Evolutionary conservation across 1,139 yeast species (phyloP).

Genomic region (Saccharomyces hybrid): DNA sequence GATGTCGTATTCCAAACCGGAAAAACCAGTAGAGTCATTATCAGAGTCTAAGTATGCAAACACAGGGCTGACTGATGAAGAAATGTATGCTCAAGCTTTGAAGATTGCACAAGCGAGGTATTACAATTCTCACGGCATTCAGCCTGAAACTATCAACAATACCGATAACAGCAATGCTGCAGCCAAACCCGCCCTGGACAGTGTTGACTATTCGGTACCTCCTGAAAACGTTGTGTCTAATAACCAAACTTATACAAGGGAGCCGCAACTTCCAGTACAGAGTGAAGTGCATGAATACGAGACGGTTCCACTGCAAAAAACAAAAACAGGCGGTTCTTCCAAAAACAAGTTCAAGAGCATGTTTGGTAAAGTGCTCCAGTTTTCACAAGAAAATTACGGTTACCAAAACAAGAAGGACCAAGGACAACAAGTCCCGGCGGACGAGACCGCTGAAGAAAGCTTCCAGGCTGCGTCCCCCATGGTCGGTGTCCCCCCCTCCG

Average conservation of each 20-base stretch:
- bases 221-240: neutral
- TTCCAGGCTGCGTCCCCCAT: neutral
- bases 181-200: neutral
- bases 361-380: constrained; percentile 26
- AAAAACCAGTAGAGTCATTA: neutral
- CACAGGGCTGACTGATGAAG: constrained; percentile 23
- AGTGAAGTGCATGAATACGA: neutral
- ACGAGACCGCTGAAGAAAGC: neutral
- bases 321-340: constrained; percentile 3
- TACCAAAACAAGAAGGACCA: constrained; percentile 23
- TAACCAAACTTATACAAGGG: neutral
- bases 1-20: neutral
- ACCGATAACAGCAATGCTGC: neutral
- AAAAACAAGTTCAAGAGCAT: constrained; percentile 21
- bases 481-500: constrained; percentile 8
- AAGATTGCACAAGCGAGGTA: constrained; percentile 29
- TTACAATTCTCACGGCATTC: constrained; percentile 9
- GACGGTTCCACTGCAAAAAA: neutral
- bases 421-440: neutral
- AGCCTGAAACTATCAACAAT: neutral
- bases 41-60: constrained; percentile 4
- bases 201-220: neutral
- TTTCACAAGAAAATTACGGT: constrained; percentile 31
- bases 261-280: neutral
- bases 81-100: constrained; percentile 33